Conservation (phyloP, 371 early-diverging fungal species). For the Coemansia sp. region DNA sequence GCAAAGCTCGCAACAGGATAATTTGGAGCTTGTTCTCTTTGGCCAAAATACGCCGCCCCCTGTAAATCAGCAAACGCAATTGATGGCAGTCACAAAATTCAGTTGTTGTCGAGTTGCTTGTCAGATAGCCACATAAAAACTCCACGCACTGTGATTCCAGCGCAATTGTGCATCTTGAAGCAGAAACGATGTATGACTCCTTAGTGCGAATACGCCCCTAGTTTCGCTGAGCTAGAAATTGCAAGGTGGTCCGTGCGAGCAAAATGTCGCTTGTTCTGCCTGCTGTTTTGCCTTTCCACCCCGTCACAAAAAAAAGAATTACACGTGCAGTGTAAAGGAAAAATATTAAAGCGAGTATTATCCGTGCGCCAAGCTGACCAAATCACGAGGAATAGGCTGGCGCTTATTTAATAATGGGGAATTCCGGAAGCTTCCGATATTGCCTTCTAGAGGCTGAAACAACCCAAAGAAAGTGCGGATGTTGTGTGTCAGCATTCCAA, state of each 20-base stretch:
- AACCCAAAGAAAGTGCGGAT: neutral
- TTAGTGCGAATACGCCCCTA: neutral
- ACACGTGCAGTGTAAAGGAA: neutral
- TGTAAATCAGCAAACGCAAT: too few relatives aligned
- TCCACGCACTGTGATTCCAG: neutral
- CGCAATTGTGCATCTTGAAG: neutral
- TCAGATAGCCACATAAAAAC: neutral
- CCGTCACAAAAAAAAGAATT: constrained; percentile 4
- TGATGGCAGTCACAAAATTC: neutral
- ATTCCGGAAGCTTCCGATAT: constrained; percentile 6
- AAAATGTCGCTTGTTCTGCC: neutral
- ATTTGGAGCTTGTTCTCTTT: neutral
- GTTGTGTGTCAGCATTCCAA: neutral
- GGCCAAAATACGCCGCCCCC: constrained; percentile 3
- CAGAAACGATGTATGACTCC: constrained; percentile 3
- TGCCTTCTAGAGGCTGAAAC: constrained; percentile 2
- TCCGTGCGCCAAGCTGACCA: neutral
- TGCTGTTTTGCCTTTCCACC: neutral
- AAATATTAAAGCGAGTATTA: neutral
- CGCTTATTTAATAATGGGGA: neutral
- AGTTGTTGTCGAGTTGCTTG: neutral
- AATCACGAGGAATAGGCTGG: neutral
- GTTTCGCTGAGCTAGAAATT: constrained; percentile 7
- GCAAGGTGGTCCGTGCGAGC: constrained; percentile 1
- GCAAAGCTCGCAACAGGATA: neutral